Base-by-base conservation (phyloP, 257 asterid species). In the Ilex asprella region DNA sequence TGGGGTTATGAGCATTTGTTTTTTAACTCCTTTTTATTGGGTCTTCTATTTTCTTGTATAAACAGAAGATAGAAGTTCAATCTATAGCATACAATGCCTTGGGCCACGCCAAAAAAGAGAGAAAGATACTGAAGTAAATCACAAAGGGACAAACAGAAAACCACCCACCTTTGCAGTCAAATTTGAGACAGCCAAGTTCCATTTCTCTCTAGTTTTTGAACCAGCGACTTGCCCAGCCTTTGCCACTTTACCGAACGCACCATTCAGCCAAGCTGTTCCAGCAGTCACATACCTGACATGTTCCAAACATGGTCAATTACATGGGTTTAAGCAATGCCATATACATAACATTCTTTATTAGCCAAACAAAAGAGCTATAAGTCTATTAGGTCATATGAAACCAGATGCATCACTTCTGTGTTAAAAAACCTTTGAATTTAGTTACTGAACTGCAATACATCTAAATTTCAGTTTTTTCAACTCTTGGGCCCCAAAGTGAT, bases 181-280 rank as follows among this genome's bases (percentile, higher is more conserved):
- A 83, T 92, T 92, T 51, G 97, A 83, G 53, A 89, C 21, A 10
- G 97, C 89, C 44, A 78, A 13, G 69, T 69, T 92, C 99, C 95
- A 89, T 72, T 86, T 89, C 62, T 86, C 94, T 78, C 92, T 89
- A 59, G 99, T 86, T 83, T 89, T 92, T 43, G 87, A 64, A 61
- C 94, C 87, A 75, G 98, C 98, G 58, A 74, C 85, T 77, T 89
- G 98, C 68, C 98, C 95, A 52, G 79, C 97, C 77, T 83, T 92
- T 57, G 99, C 86, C 61, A 86, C 95, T 81, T 84, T 89, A 84
- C 60, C 80, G 77, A 89, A 82, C 73, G 96, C 95, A 52, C 96
- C 97, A 62, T 84, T 92, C 70, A 92, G 80, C 97, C 99, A 89
- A 79, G 90, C 56, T 52, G 97, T 73, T 76, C 99, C 99, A 63